These are phyloP conservation scores for Przewalskia tangutica DNA, from an alignment of 257 asterid species.

Conservation along the genomic window DNA sequence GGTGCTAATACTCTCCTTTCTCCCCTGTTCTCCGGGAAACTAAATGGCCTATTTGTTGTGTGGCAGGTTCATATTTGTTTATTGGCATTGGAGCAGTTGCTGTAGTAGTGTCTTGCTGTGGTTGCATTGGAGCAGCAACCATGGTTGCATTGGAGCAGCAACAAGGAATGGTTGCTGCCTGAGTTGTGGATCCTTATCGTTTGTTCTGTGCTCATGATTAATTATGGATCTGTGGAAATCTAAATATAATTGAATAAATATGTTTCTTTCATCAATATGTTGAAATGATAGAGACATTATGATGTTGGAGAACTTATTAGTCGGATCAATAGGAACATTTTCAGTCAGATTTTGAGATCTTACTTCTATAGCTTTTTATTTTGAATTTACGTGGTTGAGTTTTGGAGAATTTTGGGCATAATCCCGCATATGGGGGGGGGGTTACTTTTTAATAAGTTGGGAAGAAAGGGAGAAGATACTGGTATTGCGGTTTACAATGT, in stretches of 20 bases:
- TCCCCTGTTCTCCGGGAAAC: neutral
- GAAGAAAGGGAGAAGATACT: neutral
- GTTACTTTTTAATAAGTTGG: neutral
- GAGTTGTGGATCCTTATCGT: slow-evolving; percentile 66
- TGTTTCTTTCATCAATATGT: neutral
- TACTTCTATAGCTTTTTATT: too few relatives aligned
- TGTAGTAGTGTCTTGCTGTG: slow-evolving; percentile 63
- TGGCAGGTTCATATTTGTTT: slow-evolving; percentile 84
- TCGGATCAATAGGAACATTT: neutral
- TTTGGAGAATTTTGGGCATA: too few relatives aligned
- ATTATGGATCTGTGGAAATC: neutral
- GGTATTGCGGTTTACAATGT: neutral
- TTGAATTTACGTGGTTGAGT: too few relatives aligned
- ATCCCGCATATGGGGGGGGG: too few relatives aligned
- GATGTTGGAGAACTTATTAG: too few relatives aligned
- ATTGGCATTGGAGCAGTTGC: slow-evolving; percentile 60
- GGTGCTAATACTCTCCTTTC: too few relatives aligned
- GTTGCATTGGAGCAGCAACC: slow-evolving; percentile 70
- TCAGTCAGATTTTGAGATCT: too few relatives aligned
- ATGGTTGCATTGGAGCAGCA: slow-evolving; percentile 73
- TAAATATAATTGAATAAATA: too few relatives aligned
- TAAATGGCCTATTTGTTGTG: slow-evolving; percentile 6
- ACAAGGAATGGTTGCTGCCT: slow-evolving; percentile 77
- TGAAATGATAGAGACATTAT: too few relatives aligned
- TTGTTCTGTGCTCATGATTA: neutral